Base-by-base conservation (phyloP, 305 asterid genomes). In the Stenogyne calaminthoides region DNA sequence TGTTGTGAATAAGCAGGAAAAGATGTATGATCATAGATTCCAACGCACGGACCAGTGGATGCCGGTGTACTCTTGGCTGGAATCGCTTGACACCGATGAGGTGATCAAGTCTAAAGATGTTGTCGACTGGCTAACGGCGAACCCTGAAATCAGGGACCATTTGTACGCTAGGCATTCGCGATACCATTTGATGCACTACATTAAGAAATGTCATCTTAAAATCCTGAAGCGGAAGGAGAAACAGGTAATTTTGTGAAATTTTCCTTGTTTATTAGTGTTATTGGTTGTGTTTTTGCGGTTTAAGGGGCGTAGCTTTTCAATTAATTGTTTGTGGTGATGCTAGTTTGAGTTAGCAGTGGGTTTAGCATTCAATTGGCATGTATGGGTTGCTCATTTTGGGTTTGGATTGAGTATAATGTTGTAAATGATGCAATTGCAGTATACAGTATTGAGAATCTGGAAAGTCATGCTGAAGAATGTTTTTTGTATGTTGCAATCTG, bases 11-110 rank as follows among this genome's bases (percentile, higher is more conserved):
- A 4, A 67, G 75, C 78, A 80, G 79, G 84, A 82, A 6, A 82
- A 72, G 51, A 25, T 56, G 62, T 86, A 83, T 72, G 98, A 94
- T 77, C 94, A 92, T 67, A 85, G 97, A 82, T 94, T 94, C 80
- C 97, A 94, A 83, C 91, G 98, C 71, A 89, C 97, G 15, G 97
- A 94, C 74, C 97, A 87, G 75, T 94, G 98, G 98, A 85, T 64
- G 91, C 98, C 97, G 47, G 89, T 94, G 27, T 94, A 94, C 79
- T 72, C 93, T 16, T 93, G 98, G 98, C 87, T 93, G 29, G 97
- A 93, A 71, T 79, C 96, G 10, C 85, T 94, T 63, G 87, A 87
- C 62, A 80, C 91, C 5, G 97, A 94, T 71, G 98, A 91, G 81
- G 85, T 86, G 51, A 86, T 94, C 54, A 89, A 87, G 77, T 91